Evolutionary conservation across 306 rosid species (phyloP).

Genomic region (Malus sieversii): DNA sequence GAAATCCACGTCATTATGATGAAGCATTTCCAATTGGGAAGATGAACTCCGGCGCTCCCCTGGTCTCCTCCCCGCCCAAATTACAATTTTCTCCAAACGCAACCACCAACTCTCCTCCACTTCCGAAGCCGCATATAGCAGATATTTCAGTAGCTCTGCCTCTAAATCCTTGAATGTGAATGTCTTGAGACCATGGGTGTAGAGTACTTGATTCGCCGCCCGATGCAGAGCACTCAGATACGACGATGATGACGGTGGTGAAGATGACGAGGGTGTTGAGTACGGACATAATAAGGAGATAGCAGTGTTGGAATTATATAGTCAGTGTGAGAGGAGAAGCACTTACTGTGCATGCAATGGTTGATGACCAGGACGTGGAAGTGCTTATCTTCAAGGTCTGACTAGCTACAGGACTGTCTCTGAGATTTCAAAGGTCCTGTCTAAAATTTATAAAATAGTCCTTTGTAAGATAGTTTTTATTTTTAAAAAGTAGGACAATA

Average conservation of each 20-base stretch:
- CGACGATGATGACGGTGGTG: slow-evolving; percentile 23
- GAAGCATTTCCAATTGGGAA: slow-evolving; percentile 2
- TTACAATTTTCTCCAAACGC: neutral
- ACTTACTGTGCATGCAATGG: slow-evolving; percentile 58
- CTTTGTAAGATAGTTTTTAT: too few species aligned
- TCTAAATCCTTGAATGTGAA: neutral
- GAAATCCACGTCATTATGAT: neutral
- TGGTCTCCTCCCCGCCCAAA: neutral
- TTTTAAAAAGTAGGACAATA: too few species aligned
- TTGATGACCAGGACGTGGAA: slow-evolving; percentile 52
- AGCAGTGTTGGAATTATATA: slow-evolving; percentile 53
- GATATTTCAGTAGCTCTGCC: too few species aligned
- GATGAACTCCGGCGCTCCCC: neutral
- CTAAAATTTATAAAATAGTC: too few species aligned
- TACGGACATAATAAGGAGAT: slow-evolving; percentile 58
- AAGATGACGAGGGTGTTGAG: slow-evolving; percentile 34
- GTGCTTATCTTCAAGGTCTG: slow-evolving; percentile 83
- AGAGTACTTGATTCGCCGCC: slow-evolving; percentile 24
- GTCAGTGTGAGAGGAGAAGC: slow-evolving; percentile 59
- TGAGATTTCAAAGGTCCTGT: too few species aligned
- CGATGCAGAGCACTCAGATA: slow-evolving; percentile 50
- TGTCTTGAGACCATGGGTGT: slow-evolving; percentile 7
- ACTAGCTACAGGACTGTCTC: too few species aligned
- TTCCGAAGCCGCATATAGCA: neutral
- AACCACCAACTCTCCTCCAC: neutral